Evolutionary conservation across 345 rosid species (phyloP).

Genomic region (Lenwebbia sp.): DNA sequence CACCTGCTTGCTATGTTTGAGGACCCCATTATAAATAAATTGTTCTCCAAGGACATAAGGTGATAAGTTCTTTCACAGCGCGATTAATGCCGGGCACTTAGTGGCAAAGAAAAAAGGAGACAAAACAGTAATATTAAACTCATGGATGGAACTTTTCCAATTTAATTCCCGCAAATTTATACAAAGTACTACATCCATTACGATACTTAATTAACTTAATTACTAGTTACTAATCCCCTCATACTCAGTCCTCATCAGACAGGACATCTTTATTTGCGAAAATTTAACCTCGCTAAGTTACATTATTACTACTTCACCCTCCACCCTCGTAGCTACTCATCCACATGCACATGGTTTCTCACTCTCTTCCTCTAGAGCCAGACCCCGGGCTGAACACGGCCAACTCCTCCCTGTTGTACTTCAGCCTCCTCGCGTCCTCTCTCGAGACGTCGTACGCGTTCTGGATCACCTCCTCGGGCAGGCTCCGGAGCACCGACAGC

Average conservation of each 20-base stretch:
- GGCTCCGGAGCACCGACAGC: slow-evolving; percentile 7
- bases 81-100: background rate
- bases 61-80: background rate
- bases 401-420: slow-evolving; percentile 13
- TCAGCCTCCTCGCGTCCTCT: slow-evolving; percentile 21
- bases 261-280: background rate
- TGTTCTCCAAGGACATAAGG: background rate
- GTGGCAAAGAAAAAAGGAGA: background rate
- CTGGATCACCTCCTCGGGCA: slow-evolving; percentile 21
- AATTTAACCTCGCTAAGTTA: background rate
- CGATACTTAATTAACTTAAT: background rate
- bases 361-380: background rate
- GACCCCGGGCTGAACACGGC: slow-evolving; percentile 4
- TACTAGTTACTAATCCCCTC: background rate
- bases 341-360: background rate
- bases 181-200: background rate
- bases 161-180: background rate
- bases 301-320: background rate
- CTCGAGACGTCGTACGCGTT: slow-evolving; percentile 23
- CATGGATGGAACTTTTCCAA: background rate
- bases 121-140: background rate
- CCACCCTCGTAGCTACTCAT: background rate
- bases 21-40: background rate
- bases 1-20: background rate
- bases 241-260: background rate